Base-by-base conservation (phyloP, 768 basidiomycete genomes). In the Cyclocybe cylindracea region DNA sequence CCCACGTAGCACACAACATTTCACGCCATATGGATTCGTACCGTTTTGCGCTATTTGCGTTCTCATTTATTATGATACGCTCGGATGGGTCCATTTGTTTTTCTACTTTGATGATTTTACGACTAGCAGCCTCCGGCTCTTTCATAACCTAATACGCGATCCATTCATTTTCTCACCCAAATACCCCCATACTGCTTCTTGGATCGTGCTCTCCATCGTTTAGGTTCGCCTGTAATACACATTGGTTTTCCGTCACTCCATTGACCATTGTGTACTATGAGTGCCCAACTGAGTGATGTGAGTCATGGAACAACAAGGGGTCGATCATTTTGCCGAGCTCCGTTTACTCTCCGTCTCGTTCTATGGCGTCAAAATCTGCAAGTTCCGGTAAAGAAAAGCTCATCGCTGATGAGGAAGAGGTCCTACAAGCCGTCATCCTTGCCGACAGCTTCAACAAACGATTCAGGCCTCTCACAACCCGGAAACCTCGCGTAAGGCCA, bases 361-460 rank as follows among this genome's bases (percentile, higher is more conserved):
- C 35, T 54, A 92, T 94, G 90, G 79, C 83, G 8, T 79, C 88
- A 19, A 91, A 90, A 71, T 69, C 74, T 41, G 59, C 77, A 6
- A 64, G 63, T 48, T 56, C 66, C 48, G 75, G 75, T 39, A 88
- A 87, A 61, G 87, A 89, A 58, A 85, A 85, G 54, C 67, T 84
- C 10, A 73, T 83, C 35, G 79, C 78, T 45, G 84, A 85, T 10
- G 87, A 93, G 44, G 91, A 94, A 47, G 89, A 97, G 45, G 84
- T 91, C 14, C 75, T 98, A 0, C 95, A 98, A 64, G 96, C 96
- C 13, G 90, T 98, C 50, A 85, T 99, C 39, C 86, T 99, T 38
- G 94, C 96, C 9, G 96, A 99, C 67, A 94, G 92, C 58, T 97
- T 95, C 75, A 95, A 97, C 77, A 89, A 86, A 62, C 83, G 93